Evolutionary conservation across 106 monocot genomes (phyloP).

Genomic region (Dendrobium huoshanense): DNA sequence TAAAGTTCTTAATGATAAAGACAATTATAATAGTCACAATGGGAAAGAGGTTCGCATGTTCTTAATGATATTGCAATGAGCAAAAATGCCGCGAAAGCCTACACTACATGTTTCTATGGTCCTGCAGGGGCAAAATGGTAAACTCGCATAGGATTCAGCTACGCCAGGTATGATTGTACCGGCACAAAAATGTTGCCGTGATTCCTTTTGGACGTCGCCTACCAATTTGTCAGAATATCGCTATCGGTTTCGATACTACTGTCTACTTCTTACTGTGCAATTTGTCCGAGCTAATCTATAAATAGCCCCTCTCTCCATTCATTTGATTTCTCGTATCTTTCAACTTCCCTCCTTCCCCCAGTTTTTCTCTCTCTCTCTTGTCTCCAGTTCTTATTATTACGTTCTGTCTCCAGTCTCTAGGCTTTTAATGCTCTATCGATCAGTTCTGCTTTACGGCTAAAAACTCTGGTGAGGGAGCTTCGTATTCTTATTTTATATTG

Average conservation of each 20-base stretch:
- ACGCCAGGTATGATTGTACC: neutral
- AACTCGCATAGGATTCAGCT: neutral
- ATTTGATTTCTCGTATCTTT: neutral
- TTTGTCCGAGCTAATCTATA: neutral
- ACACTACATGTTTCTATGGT: neutral
- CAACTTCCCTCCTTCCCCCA: too few species aligned
- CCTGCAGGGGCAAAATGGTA: neutral
- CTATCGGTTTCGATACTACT: neutral
- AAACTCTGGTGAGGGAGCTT: neutral
- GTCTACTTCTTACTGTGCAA: neutral
- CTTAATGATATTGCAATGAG: too few species aligned
- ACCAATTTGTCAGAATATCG: neutral
- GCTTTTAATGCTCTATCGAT: neutral
- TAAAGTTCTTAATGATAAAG: too few species aligned
- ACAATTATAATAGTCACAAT: too few species aligned
- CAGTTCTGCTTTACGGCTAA: neutral
- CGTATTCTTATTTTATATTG: neutral
- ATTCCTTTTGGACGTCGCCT: neutral
- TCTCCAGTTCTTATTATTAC: too few species aligned
- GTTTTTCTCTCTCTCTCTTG: too few species aligned
- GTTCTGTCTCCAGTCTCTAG: neutral
- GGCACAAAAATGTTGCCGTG: neutral
- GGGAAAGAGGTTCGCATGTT: too few species aligned
- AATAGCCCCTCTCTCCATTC: neutral
- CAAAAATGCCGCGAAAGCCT: neutral